A percentile compares a stretch with the other conserved stretches of the same genome.
Evolutionary conservation across 2,329 filamentous ascomycete species (phyloP).

Genomic region (Pseudopithomyces maydicus): DNA sequence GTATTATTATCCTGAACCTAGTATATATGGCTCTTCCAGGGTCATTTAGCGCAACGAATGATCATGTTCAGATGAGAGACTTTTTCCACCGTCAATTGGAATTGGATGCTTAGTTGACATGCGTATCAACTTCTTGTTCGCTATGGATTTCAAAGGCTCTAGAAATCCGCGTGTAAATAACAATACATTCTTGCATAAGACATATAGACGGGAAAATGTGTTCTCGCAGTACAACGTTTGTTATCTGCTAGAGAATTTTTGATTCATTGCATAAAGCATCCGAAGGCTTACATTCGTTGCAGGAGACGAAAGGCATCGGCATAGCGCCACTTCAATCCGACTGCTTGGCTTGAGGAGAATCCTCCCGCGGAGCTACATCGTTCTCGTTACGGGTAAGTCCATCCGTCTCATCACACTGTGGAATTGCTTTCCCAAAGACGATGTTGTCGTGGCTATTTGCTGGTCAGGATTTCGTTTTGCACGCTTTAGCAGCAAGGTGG

Average conservation of each 20-base stretch:
- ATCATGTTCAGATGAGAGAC: too few relatives aligned
- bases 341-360: neutral
- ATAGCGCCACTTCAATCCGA: neutral
- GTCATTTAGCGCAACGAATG: too few relatives aligned
- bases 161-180: too few relatives aligned
- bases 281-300: neutral
- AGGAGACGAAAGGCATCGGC: neutral
- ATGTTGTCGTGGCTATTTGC: slow-evolving; percentile 24
- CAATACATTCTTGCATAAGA: too few relatives aligned
- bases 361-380: neutral
- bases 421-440: slow-evolving; percentile 32
- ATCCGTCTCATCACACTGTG: slow-evolving; percentile 27
- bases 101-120: too few relatives aligned
- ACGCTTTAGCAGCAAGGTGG: neutral
- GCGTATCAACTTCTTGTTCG: too few relatives aligned
- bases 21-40: neutral
- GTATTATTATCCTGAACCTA: neutral
- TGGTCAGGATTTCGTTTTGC: neutral
- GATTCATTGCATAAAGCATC: neutral
- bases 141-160: too few relatives aligned
- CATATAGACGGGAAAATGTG: too few relatives aligned
- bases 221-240: too few relatives aligned
- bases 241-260: too few relatives aligned
- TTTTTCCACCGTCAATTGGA: too few relatives aligned
- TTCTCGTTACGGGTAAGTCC: slow-evolving; percentile 17